Evolutionary conservation across 2,329 filamentous ascomycete species (phyloP), one percentile per base, ranked within the genome.

Genomic region (Cladosporium sp.): DNA sequence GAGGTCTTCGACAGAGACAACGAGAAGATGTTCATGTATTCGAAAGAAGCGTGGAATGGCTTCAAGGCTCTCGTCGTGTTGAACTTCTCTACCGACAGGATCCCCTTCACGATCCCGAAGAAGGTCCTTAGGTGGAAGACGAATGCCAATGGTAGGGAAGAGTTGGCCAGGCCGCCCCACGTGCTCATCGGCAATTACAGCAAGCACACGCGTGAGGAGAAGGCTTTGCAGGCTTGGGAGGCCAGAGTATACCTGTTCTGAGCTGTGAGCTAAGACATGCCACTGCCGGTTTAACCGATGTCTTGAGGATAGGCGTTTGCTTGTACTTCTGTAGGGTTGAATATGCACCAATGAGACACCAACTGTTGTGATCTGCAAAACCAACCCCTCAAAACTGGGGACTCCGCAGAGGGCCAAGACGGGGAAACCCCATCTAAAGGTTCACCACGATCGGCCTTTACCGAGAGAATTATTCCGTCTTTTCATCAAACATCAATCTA

Each of bases 1-100:
- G 80, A 83, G 60, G 71, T 85, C 24, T 74, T 89, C 1, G 83
- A 85, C 0, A 75, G 80, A 0, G 80, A 86, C 8, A 83, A 86
- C 41, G 73, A 78, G 66, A 77, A 83, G 34, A 77, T 87, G 0
- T 90, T 90, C 71, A 81, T 84, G 18, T 80, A 78, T 63, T 72
- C 71, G 65, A 80, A 81, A 70, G 72, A 73, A 71, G 66, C 70
- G 3, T 66, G 65, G 24, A 74, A 73, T 8, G 75, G 74, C 64
- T 60, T 41, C 44, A 74, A 67, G 15, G 78, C 76, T 2, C 64
- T 80, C 0, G 73, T 80, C 0, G 73, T 76, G n/a, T 64, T 79
- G n/a, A 80, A 80, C 49, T 81, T 80, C 63, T 77, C 77, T 2
- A 72, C 73, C 0, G 67, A 74, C 54, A 24, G 68, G 44, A 15